A percentile compares a stretch with the other conserved stretches of the same genome.
Conservation (phyloP, 257 asterid species). For the Echites panduratus region DNA sequence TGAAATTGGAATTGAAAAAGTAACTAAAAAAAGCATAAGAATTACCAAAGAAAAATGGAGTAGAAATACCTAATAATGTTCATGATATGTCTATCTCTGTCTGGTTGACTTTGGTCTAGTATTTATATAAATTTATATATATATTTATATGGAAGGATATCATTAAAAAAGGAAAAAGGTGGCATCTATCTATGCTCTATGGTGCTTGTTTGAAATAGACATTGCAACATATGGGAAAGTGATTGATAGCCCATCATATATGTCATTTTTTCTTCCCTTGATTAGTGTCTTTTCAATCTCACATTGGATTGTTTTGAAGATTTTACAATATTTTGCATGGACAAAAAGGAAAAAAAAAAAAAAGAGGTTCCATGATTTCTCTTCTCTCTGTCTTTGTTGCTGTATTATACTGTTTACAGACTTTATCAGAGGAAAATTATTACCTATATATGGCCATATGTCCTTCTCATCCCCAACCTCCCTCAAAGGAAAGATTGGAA, state of each 20-base stretch:
- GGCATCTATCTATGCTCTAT: background rate
- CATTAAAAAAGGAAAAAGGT: background rate
- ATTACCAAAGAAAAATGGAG: background rate
- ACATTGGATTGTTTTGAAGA: background rate
- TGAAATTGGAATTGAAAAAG: background rate
- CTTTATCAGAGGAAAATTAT: background rate
- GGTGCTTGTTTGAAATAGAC: slow-evolving; percentile 8
- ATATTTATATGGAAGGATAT: background rate
- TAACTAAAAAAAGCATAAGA: background rate
- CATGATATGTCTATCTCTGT: slow-evolving; percentile 3
- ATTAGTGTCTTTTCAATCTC: background rate
- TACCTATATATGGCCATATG: background rate
- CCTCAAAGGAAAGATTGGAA: background rate
- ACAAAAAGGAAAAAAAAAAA: no score
- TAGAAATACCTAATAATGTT: no score
- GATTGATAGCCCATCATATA: slow-evolving; percentile 7
- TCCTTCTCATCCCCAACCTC: background rate
- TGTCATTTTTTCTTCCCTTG: background rate
- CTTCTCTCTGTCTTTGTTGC: background rate
- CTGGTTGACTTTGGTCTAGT: slow-evolving; percentile 7
- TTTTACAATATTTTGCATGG: background rate
- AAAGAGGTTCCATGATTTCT: background rate
- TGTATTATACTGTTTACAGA: background rate
- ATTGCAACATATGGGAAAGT: slow-evolving; percentile 6
- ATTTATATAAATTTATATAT: no score